Percentiles rank a stretch among this genome's conserved stretches.
phyloP scores from a whole-genome alignment of 2,329 filamentous ascomycete genomes.

The Amylocarpus encephaloides region DNA sequence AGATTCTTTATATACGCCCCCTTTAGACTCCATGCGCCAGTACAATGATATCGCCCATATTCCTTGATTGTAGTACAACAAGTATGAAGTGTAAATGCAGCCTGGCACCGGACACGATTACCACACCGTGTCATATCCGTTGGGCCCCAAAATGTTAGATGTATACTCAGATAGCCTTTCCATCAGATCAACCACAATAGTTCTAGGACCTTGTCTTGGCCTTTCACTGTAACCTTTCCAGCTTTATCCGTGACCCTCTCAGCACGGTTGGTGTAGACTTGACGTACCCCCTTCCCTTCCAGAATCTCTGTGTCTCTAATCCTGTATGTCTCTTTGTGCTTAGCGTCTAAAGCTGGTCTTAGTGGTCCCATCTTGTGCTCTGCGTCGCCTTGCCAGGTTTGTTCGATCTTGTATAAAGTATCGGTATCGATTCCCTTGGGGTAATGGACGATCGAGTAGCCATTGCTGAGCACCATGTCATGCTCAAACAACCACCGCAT shows the following conservation, averaged over 20 bases:
- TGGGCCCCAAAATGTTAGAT: too few relatives aligned
- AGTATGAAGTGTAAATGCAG: too few relatives aligned
- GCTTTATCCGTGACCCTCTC: not conserved
- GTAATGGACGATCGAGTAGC: constrained; percentile 31
- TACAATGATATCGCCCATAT: too few relatives aligned
- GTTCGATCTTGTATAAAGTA: constrained; percentile 32
- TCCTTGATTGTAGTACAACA: too few relatives aligned
- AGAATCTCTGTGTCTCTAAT: constrained; percentile 15
- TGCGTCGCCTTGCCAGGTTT: constrained; percentile 37
- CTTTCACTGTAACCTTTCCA: not conserved
- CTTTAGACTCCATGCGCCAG: too few relatives aligned
- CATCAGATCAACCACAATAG: too few relatives aligned
- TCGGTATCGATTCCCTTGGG: constrained; percentile 9
- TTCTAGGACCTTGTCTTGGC: too few relatives aligned
- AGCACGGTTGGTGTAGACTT: constrained; percentile 18
- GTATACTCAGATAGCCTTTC: too few relatives aligned
- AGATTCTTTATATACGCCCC: too few relatives aligned
- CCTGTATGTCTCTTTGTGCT: constrained; percentile 39
- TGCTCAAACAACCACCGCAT: constrained; percentile 38
- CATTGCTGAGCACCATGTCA: constrained; percentile 38
- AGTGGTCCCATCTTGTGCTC: constrained; percentile 45
- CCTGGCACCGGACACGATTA: too few relatives aligned
- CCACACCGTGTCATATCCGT: too few relatives aligned
- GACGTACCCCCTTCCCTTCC: constrained; percentile 17
- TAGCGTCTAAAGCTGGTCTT: constrained; percentile 42